Evolutionary conservation across 1,139 yeast species (phyloP), one percentile per base, ranked within the genome.

Genomic region (Kluyveromyces marxianus): DNA sequence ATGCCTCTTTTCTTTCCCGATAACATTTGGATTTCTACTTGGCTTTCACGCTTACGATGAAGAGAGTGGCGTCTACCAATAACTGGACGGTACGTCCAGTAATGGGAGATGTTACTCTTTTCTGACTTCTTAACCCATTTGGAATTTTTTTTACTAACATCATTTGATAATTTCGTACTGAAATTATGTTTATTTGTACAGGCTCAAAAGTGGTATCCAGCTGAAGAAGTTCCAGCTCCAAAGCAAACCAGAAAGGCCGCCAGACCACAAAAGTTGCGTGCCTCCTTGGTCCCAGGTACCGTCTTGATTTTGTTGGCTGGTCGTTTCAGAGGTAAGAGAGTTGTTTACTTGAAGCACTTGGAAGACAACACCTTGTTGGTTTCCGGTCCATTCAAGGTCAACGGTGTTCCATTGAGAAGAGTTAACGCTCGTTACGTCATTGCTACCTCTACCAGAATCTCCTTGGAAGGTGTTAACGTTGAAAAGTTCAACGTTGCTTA

Each of bases 271-370:
- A 86, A 87, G 77, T 82, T 92, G 75, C 92, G 97, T 76, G 81
- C 95, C 69, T 86, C 97, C 59, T 81, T 92, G 70, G 95, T 87
- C 63, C 97, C 97, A 75, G 98, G 98, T 74, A 86, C 98, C 69
- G 97, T 92, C 66, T 81, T 92, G 73, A 92, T 92, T 75, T 81
- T 92, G 73, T 83, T 94, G 74, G 97, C 98, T 69, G 98, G 99
- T 74, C 90, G 97, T 78, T 92, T 89, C 96, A 87, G 98, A 79
- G 99, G 99, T 74, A 94, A 92, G 89, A 92, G 99, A 80, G 98
- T 92, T 67, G 97, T 92, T 58, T 87, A 85, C 89, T 84, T 92
- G 73, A 92, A 92, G 86, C 77, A 84, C 76, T 83, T 94, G 72
- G 97, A 89, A 78, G 98, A 94, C 83, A 88, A 87, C 90, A 92